Conservation (phyloP, 345 rosid species). For the Aegle marmelos region DNA sequence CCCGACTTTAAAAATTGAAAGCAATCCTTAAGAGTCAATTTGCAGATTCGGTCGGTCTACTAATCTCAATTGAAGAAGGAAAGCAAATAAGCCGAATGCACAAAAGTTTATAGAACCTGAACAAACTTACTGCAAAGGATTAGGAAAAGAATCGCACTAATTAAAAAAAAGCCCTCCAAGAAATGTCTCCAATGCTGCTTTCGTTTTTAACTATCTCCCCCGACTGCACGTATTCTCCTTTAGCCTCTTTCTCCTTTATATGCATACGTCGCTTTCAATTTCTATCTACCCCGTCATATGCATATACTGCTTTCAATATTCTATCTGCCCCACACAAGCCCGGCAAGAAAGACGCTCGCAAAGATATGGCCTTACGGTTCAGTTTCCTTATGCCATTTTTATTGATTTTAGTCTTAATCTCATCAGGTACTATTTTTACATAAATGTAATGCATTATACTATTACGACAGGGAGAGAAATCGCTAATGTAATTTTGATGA, state of each 20-base stretch:
- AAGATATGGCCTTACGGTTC: conserved; percentile 33
- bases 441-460: not conserved
- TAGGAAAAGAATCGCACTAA: conserved; percentile 48
- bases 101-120: conserved; percentile 30
- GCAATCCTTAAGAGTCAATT: too few species aligned
- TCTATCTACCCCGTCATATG: too few species aligned
- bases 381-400: conserved; percentile 26
- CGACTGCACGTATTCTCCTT: conserved; percentile 48
- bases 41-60: not conserved
- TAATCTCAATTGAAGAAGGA: not conserved
- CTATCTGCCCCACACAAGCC: not conserved
- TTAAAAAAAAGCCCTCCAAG: conserved; percentile 2
- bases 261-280: not conserved
- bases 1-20: too few species aligned
- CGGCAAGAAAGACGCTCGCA: not conserved
- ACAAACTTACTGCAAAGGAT: conserved; percentile 35
- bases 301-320: not conserved
- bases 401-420: conserved; percentile 26
- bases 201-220: conserved; percentile 10
- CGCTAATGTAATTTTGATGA: not conserved
- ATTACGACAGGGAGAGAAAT: not conserved
- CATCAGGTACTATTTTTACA: conserved; percentile 36
- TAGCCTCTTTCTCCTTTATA: conserved; percentile 18
- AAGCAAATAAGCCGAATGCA: not conserved
- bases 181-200: not conserved